Conservation (phyloP, 495 filamentous ascomycete genomes). For the Aspergillus taichungensis region DNA sequence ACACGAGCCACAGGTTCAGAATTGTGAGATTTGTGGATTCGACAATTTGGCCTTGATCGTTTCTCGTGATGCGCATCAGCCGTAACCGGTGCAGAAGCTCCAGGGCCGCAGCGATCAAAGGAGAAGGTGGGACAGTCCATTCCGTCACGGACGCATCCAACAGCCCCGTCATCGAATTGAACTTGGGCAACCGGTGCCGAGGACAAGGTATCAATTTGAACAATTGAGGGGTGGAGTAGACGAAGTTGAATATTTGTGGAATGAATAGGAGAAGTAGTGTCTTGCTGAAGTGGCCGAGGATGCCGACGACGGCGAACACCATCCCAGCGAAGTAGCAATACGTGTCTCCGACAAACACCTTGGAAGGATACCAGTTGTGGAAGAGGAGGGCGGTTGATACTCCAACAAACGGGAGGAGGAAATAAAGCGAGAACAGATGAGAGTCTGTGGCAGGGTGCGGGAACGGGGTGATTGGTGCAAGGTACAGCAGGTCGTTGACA, state of each 20-base stretch:
- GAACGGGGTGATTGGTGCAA: conserved; percentile 53
- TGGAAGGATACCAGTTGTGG: conserved; percentile 96
- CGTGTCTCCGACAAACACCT: conserved; percentile 94
- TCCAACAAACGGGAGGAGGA: conserved; percentile 87
- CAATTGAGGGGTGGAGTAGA: conserved; percentile 87
- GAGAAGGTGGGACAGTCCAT: conserved; percentile 63
- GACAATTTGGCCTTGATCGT: conserved; percentile 59
- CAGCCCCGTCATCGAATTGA: conserved; percentile 73
- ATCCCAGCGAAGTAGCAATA: conserved; percentile 99
- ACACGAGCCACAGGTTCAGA: conserved; percentile 91
- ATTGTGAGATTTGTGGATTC: conserved; percentile 89
- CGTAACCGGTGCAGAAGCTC: conserved; percentile 54
- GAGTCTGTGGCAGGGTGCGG: conserved; percentile 92
- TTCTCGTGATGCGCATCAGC: conserved; percentile 54
- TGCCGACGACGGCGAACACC: conserved; percentile 95
- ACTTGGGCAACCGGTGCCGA: conserved; percentile 79
- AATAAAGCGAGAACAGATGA: conserved; percentile 90
- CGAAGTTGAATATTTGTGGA: conserved; percentile 92
- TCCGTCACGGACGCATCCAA: conserved; percentile 76
- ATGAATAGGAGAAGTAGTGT: conserved; percentile 85
- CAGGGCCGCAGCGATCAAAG: conserved; percentile 49
- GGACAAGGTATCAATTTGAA: conserved; percentile 87
- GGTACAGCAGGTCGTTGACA: conserved; percentile 78
- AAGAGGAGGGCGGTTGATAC: conserved; percentile 77
- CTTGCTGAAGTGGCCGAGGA: conserved; percentile 96